Evolutionary conservation across 2,329 filamentous ascomycete species (phyloP).

Genomic region (Grosmannia clavigera): DNA sequence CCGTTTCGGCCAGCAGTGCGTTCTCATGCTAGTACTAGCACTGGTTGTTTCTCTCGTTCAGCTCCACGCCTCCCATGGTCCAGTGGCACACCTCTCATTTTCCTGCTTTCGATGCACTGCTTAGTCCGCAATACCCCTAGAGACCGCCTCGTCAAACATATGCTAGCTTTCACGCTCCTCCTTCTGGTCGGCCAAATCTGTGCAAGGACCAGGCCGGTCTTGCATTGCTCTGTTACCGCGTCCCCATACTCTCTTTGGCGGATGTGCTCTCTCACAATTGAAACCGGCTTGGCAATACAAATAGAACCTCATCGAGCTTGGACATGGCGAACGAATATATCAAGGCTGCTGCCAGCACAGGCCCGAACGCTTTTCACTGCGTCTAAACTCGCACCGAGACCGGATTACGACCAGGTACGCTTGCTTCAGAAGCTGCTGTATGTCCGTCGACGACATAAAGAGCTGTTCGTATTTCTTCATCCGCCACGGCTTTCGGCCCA

Average conservation of each 20-base stretch:
- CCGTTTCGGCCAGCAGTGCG: not conserved
- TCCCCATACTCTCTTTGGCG: not conserved
- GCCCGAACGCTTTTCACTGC: not conserved
- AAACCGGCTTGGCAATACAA: not conserved
- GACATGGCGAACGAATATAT: not conserved
- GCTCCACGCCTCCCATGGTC: not conserved
- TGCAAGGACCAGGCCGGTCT: not conserved
- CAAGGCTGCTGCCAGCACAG: not conserved
- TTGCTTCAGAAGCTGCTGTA: not conserved
- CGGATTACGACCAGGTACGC: not conserved
- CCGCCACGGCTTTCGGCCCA: not conserved
- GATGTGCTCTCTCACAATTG: not conserved
- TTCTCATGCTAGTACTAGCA: not conserved
- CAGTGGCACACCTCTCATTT: not conserved
- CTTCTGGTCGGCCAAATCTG: not conserved
- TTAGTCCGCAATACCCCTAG: not conserved
- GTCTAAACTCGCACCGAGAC: not conserved
- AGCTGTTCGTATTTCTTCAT: slow-evolving; percentile 1
- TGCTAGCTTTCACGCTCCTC: not conserved
- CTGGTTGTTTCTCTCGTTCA: slow-evolving; percentile 1
- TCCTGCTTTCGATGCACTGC: not conserved
- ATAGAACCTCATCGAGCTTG: not conserved
- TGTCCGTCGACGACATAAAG: not conserved
- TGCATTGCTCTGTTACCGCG: not conserved
- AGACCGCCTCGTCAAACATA: not conserved